phyloP scores from a whole-genome alignment of 768 basidiomycete species.

The Russula sp. region DNA sequence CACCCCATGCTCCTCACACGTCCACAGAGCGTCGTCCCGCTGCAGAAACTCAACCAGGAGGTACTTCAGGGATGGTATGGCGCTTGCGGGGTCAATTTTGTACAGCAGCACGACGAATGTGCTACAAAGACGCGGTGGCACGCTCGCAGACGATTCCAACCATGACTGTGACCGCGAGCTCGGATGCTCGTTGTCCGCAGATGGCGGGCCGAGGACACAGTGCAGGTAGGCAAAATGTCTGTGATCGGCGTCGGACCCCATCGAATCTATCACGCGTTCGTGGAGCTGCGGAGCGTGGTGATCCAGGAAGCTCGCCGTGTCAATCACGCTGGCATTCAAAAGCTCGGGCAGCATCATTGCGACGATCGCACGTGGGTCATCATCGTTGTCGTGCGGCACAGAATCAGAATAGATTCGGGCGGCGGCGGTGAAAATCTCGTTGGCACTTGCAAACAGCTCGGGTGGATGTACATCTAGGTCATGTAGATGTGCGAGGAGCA shows the following conservation, averaged over 20 bases:
- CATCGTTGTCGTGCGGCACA: conserved; percentile 38
- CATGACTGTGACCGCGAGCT: conserved; percentile 16
- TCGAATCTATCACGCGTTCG: too few relatives aligned
- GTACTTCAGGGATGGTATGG: conserved; percentile 56
- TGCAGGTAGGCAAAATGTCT: too few relatives aligned
- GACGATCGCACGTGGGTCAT: conserved; percentile 42
- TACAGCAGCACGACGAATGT: conserved; percentile 74
- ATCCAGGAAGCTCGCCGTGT: too few relatives aligned
- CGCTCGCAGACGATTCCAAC: conserved; percentile 35
- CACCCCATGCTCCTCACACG: conserved; percentile 63
- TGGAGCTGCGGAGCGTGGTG: too few relatives aligned
- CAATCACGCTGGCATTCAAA: too few relatives aligned
- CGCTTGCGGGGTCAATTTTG: conserved; percentile 54
- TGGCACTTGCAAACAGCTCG: conserved; percentile 62
- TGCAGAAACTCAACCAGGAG: conserved; percentile 52
- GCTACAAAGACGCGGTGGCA: conserved; percentile 47
- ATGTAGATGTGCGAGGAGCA: conserved; percentile 67
- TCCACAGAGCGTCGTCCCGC: conserved; percentile 47
- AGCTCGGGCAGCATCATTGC: too few relatives aligned
- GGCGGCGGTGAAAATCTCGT: conserved; percentile 45
- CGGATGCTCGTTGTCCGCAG: conserved; percentile 27
- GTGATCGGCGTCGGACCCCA: too few relatives aligned
- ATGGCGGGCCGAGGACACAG: conserved; percentile 40
- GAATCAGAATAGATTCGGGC: conserved; percentile 39
- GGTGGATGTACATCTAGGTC: conserved; percentile 57